Percentiles rank a stretch among this genome's conserved stretches.
phyloP scores from a whole-genome alignment of 2,329 filamentous ascomycete genomes.

The Huntiella savannae region DNA sequence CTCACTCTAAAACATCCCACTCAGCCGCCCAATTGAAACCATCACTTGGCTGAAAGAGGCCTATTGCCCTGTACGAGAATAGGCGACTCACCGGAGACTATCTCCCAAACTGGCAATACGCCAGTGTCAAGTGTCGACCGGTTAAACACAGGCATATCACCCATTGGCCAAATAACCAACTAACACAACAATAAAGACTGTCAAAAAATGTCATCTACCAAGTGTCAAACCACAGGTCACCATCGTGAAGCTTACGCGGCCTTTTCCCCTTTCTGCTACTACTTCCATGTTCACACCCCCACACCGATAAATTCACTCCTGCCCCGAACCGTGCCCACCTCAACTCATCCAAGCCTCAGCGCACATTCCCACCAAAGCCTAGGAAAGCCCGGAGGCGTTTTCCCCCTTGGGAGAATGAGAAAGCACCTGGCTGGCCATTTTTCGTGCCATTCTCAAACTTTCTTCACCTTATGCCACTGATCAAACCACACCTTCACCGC shows the following conservation, averaged over 20 bases:
- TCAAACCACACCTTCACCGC: not conserved
- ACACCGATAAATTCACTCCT: too few species aligned
- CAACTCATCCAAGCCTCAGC: not conserved
- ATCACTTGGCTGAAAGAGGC: too few species aligned
- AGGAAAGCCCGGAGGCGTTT: not conserved
- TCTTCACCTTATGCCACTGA: not conserved
- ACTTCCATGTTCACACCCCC: too few species aligned
- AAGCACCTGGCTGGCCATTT: not conserved
- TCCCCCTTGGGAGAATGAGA: not conserved
- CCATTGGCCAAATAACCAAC: too few species aligned
- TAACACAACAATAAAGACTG: not conserved
- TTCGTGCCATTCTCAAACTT: conserved; percentile 1
- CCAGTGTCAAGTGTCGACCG: not conserved
- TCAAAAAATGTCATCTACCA: not conserved
- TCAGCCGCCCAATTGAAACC: too few species aligned
- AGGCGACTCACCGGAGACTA: too few species aligned
- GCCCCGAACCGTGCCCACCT: too few species aligned
- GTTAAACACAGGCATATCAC: not conserved
- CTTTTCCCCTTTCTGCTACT: conserved; percentile 7
- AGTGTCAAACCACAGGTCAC: not conserved
- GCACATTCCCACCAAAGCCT: not conserved
- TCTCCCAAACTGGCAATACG: too few species aligned
- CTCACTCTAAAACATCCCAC: too few species aligned
- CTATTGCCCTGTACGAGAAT: too few species aligned
- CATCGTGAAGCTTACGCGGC: conserved; percentile 9